Conservation (phyloP, 2,329 filamentous ascomycete species). For the Cordyceps cateniannulata region DNA sequence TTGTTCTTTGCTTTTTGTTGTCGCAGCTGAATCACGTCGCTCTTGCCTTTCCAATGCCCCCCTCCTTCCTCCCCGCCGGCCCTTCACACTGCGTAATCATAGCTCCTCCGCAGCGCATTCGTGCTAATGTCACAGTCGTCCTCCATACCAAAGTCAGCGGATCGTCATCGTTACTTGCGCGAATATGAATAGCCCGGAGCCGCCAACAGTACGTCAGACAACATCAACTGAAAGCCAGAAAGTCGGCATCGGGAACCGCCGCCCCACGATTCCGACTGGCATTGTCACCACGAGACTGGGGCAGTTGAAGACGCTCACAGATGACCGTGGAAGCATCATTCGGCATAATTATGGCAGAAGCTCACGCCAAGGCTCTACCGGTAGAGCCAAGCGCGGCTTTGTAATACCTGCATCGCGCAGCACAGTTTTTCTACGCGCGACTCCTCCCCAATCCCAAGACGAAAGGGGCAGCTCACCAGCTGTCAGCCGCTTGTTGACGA, state of each 20-base stretch:
- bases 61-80: background rate
- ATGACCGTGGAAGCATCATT: constrained; percentile 2
- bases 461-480: background rate
- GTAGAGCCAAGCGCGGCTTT: constrained; percentile 14
- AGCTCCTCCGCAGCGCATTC: background rate
- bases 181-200: background rate
- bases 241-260: background rate
- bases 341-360: constrained; percentile 13
- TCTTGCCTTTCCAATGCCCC: background rate
- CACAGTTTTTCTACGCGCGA: background rate
- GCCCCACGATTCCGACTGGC: constrained; percentile 3
- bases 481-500: background rate
- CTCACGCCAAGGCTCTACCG: constrained; percentile 18
- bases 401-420: constrained; percentile 15
- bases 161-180: background rate
- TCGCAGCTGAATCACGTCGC: background rate
- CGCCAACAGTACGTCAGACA: background rate
- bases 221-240: background rate
- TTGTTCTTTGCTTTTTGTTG: background rate
- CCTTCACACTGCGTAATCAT: background rate
- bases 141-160: background rate
- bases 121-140: background rate
- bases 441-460: background rate
- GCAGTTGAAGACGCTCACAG: constrained; percentile 2
- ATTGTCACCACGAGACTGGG: constrained; percentile 3